phyloP scores from a whole-genome alignment of 305 asterid genomes.

The Fraxinus ornus region DNA sequence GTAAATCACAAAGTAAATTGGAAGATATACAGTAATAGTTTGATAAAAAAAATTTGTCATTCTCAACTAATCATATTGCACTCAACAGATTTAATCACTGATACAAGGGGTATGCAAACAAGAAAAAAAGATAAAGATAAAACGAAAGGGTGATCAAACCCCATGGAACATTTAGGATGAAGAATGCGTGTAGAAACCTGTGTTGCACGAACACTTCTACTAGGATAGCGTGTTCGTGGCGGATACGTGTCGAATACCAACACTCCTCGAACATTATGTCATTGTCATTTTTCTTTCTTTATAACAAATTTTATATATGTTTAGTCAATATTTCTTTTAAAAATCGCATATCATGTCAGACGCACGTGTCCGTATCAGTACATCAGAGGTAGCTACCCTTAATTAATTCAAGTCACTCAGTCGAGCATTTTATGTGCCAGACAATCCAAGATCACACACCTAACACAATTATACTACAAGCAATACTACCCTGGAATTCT shows the following conservation, averaged over 20 bases:
- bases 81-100: slow-evolving; percentile 19
- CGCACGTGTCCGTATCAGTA: too few relatives aligned
- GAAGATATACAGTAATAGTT: slow-evolving; percentile 23
- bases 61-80: slow-evolving; percentile 9
- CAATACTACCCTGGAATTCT: neutral
- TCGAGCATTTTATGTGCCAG: neutral
- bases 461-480: neutral
- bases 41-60: slow-evolving; percentile 9
- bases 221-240: neutral
- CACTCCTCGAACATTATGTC: neutral
- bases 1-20: slow-evolving; percentile 27
- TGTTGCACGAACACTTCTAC: neutral
- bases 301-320: neutral
- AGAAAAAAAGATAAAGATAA: neutral
- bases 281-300: neutral
- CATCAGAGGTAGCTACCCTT: neutral
- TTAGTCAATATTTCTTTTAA: neutral
- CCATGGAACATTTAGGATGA: slow-evolving; percentile 13
- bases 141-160: slow-evolving; percentile 15
- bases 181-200: neutral
- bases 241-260: neutral
- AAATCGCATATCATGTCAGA: neutral
- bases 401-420: neutral
- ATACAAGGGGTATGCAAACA: slow-evolving; percentile 3
- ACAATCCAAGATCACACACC: slow-evolving; percentile 9